Percentiles rank a stretch among this genome's conserved stretches.
Evolutionary conservation across 805 yeast species (phyloP).

Genomic region (Gaillardinia entomophila): DNA sequence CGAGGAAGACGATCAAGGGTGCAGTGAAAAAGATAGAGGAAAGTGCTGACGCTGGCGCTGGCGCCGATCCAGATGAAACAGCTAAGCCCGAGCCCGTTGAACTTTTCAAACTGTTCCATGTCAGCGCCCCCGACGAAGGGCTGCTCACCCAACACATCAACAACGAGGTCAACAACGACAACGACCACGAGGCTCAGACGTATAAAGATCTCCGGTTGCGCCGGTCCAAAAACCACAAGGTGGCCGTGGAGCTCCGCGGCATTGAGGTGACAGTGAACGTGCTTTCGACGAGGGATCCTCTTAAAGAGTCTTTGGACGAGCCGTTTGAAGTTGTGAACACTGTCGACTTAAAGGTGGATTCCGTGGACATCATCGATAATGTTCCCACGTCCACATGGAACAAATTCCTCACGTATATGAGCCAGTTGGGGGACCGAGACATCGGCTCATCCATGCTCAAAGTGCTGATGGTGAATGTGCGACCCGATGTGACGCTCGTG

Average conservation of each 20-base stretch:
- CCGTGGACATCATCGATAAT: conserved; percentile 65
- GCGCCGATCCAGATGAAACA: conserved; percentile 1
- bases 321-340: conserved; percentile 44
- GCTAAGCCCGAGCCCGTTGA: conserved; percentile 4
- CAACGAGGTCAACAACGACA: conserved; percentile 23
- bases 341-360: conserved; percentile 44
- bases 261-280: conserved; percentile 43
- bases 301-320: conserved; percentile 27
- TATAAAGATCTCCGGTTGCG: conserved; percentile 49
- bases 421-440: conserved; percentile 67
- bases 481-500: conserved; percentile 60
- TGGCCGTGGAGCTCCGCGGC: conserved; percentile 50
- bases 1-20: conserved; percentile 60
- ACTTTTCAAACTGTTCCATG: conserved; percentile 74
- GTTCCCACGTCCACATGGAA: conserved; percentile 90
- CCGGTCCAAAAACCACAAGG: conserved; percentile 60
- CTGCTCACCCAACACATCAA: conserved; percentile 51
- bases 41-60: conserved; percentile 30
- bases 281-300: conserved; percentile 43
- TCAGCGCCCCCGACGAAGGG: conserved; percentile 51
- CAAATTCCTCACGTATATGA: conserved; percentile 66
- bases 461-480: conserved; percentile 47
- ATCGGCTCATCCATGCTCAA: conserved; percentile 59
- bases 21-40: conserved; percentile 60
- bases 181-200: conserved; percentile 26